A percentile compares a stretch with the other conserved stretches of the same genome.
phyloP scores from a whole-genome alignment of 2,329 filamentous ascomycete species.

The Didymella exigua region DNA sequence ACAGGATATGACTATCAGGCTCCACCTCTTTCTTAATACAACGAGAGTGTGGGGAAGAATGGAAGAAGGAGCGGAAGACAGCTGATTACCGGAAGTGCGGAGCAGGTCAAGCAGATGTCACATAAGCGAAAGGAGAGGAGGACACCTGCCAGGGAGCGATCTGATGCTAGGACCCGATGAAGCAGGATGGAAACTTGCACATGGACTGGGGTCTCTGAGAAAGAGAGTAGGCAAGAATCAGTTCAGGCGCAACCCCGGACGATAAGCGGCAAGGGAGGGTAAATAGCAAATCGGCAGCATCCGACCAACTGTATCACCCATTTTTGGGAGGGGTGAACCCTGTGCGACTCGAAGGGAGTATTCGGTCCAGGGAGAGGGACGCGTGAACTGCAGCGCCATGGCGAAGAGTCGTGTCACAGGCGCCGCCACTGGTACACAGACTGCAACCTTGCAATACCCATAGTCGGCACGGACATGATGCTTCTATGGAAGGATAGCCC shows the following conservation, averaged over 20 bases:
- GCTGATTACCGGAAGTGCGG: conserved; percentile 30
- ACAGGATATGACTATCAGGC: conserved; percentile 29
- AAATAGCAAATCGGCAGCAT: conserved; percentile 31
- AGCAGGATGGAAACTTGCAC: conserved; percentile 28
- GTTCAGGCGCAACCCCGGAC: conserved; percentile 32
- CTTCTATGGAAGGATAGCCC: conserved; percentile 16
- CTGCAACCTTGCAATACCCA: conserved; percentile 41
- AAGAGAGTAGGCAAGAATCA: conserved; percentile 32
- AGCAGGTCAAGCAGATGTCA: conserved; percentile 34
- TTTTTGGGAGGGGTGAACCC: conserved; percentile 29
- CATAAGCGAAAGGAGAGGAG: conserved; percentile 36
- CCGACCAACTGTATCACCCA: conserved; percentile 30
- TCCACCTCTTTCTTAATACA: conserved; percentile 33
- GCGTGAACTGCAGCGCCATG: conserved; percentile 34
- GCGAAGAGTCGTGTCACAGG: conserved; percentile 37
- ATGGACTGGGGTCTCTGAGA: conserved; percentile 25
- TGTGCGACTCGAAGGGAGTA: conserved; percentile 38
- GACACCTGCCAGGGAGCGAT: conserved; percentile 25
- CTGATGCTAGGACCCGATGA: conserved; percentile 31
- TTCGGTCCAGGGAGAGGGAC: conserved; percentile 27
- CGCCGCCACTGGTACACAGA: conserved; percentile 39
- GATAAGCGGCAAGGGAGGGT: conserved; percentile 40
- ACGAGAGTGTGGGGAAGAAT: conserved; percentile 31
- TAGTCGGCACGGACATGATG: conserved; percentile 29
- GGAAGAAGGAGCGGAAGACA: conserved; percentile 26